Conservation (phyloP, 1,139 yeast species). For the Casaregolazyma lundiana region DNA sequence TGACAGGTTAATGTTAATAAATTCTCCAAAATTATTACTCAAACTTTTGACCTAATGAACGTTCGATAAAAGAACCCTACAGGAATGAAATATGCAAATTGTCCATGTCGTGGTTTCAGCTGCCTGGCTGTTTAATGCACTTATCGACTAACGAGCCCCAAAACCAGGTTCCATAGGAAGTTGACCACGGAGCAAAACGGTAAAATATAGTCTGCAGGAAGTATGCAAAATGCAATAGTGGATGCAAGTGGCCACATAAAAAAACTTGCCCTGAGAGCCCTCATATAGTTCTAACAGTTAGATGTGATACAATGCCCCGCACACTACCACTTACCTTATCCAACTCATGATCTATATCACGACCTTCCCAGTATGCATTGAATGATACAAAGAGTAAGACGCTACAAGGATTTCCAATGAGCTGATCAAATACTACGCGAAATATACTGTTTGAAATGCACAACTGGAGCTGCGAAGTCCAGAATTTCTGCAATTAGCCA, state of each 20-base stretch:
- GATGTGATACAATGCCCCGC: not conserved
- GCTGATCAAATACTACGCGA: slow-evolving; percentile 32
- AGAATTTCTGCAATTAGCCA: slow-evolving; percentile 27
- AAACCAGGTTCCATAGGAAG: slow-evolving; percentile 34
- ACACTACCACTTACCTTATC: slow-evolving; percentile 20
- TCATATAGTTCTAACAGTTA: slow-evolving; percentile 20
- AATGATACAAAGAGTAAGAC: slow-evolving; percentile 31
- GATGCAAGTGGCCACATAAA: slow-evolving; percentile 38
- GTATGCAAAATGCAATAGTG: slow-evolving; percentile 28
- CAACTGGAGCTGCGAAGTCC: slow-evolving; percentile 33
- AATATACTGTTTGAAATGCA: slow-evolving; percentile 22
- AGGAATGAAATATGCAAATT: too few relatives aligned
- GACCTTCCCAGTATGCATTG: slow-evolving; percentile 36
- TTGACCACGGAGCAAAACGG: slow-evolving; percentile 34
- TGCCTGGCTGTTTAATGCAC: too few relatives aligned
- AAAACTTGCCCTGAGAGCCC: slow-evolving; percentile 30
- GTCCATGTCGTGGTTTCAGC: too few relatives aligned
- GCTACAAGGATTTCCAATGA: slow-evolving; percentile 34
- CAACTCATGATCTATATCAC: slow-evolving; percentile 31
- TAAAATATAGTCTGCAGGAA: slow-evolving; percentile 31
- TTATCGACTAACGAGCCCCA: slow-evolving; percentile 25
- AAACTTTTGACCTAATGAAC: too few relatives aligned
- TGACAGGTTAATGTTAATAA: too few relatives aligned
- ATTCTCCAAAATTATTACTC: too few relatives aligned
- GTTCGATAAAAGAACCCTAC: too few relatives aligned